phyloP scores from a whole-genome alignment of 2,329 filamentous ascomycete species.

The Botryosphaeria dothidea region DNA sequence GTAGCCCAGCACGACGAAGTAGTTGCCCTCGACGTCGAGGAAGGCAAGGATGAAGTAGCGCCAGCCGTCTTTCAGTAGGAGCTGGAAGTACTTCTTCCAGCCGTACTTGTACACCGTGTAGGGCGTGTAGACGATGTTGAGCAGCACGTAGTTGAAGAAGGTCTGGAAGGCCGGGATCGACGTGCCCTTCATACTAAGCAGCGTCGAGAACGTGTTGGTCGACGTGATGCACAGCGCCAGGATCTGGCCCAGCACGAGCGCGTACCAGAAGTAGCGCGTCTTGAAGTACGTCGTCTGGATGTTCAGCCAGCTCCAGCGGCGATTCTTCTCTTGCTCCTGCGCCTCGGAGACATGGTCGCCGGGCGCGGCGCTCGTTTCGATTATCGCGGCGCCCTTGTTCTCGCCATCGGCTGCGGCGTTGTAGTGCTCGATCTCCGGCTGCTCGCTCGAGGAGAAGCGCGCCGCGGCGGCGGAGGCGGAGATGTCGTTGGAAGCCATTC shows the following conservation, averaged over 20 bases:
- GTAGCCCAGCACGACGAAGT: slow-evolving; percentile 95
- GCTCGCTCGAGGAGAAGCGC: neutral
- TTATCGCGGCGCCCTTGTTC: neutral
- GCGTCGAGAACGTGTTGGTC: slow-evolving; percentile 85
- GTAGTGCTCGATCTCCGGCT: neutral
- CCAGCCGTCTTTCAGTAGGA: slow-evolving; percentile 77
- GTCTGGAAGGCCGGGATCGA: slow-evolving; percentile 94
- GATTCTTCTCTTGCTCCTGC: neutral
- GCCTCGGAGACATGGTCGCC: neutral
- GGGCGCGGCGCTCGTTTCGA: neutral
- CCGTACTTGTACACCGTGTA: slow-evolving; percentile 81
- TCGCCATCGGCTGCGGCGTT: neutral
- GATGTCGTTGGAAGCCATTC: neutral
- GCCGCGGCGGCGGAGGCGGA: neutral
- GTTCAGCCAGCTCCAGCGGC: neutral
- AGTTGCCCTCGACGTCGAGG: slow-evolving; percentile 94
- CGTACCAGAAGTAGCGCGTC: slow-evolving; percentile 21
- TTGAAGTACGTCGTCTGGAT: slow-evolving; percentile 16
- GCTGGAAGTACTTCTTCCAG: slow-evolving; percentile 64
- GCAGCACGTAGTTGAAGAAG: slow-evolving; percentile 88
- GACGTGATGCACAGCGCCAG: slow-evolving; percentile 87
- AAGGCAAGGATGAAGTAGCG: slow-evolving; percentile 92
- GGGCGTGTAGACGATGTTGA: slow-evolving; percentile 78
- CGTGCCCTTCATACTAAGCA: slow-evolving; percentile 66
- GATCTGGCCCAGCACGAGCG: slow-evolving; percentile 55